Evolutionary conservation across 768 basidiomycete species (phyloP), one percentile per base, ranked within the genome.

Genomic region (Mycena galericulata): DNA sequence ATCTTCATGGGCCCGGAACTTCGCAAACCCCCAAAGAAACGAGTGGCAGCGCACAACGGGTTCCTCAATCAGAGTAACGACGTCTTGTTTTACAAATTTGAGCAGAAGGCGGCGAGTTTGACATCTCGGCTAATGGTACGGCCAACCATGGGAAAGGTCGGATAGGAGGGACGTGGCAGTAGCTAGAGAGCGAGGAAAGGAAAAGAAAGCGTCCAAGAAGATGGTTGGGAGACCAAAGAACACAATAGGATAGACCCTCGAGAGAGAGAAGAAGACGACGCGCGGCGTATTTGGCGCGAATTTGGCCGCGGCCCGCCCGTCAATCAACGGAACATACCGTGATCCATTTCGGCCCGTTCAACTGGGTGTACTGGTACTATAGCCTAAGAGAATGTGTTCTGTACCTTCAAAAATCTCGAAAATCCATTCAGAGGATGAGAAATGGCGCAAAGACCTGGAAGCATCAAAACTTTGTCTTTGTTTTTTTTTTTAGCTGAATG

Each of bases 31-130:
- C n/a, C n/a, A n/a, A n/a, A n/a, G n/a, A n/a, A n/a, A n/a, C n/a
- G n/a, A n/a, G n/a, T n/a, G n/a, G n/a, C n/a, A n/a, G n/a, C n/a
- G n/a, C n/a, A n/a, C n/a, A n/a, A n/a, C n/a, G n/a, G n/a, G n/a
- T n/a, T n/a, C n/a, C n/a, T n/a, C n/a, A n/a, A n/a, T n/a, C n/a
- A n/a, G n/a, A n/a, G n/a, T n/a, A n/a, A n/a, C n/a, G n/a, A n/a
- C n/a, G n/a, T n/a, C n/a, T n/a, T n/a, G n/a, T n/a, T n/a, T n/a
- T n/a, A n/a, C n/a, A n/a, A n/a, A n/a, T n/a, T n/a, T n/a, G n/a
- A n/a, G n/a, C n/a, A n/a, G n/a, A 65, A 40, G 18, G 64, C 56
- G 1, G 64, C 64, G 9, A 65, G 30, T 34, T 65, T 65, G n/a
- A 59, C 47, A 24, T 49, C 40, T 4, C 32, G 20, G 18, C 29